Evolutionary conservation across 2,329 filamentous ascomycete genomes (phyloP).

Genomic region (Fusarium sp.): DNA sequence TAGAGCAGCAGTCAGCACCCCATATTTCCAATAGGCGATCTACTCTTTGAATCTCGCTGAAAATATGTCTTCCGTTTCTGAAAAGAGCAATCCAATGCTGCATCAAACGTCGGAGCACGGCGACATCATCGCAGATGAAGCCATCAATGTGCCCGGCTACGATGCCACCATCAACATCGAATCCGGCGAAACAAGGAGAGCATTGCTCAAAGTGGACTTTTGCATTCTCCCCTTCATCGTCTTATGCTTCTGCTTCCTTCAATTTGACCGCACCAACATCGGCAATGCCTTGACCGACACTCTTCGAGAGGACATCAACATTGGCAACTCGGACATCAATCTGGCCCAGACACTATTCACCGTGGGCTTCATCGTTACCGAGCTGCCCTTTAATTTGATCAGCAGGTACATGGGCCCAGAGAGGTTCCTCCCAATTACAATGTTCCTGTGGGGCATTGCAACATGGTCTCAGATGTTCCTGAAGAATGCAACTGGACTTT

Average conservation of each 20-base stretch:
- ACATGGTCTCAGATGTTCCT: conserved; percentile 47
- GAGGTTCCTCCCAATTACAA: conserved; percentile 45
- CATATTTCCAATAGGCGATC: neutral
- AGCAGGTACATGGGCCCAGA: conserved; percentile 45
- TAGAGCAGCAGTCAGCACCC: neutral
- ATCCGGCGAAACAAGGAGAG: conserved; percentile 21
- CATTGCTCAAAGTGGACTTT: conserved; percentile 43
- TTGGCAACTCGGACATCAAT: conserved; percentile 64
- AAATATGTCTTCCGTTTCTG: conserved; percentile 27
- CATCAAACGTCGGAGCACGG: conserved; percentile 12
- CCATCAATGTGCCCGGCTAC: conserved; percentile 41
- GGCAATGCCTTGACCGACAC: conserved; percentile 65
- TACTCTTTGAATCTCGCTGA: neutral
- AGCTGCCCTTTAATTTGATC: conserved; percentile 49
- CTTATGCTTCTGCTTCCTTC: conserved; percentile 49
- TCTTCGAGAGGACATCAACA: conserved; percentile 59
- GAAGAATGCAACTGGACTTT: conserved; percentile 40
- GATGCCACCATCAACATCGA: conserved; percentile 28
- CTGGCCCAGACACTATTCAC: conserved; percentile 64
- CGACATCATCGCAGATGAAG: conserved; percentile 24
- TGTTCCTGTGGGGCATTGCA: conserved; percentile 47
- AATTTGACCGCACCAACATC: conserved; percentile 55
- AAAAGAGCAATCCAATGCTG: conserved; percentile 10
- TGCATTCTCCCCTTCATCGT: conserved; percentile 47
- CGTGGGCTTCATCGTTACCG: conserved; percentile 61